phyloP scores from a whole-genome alignment of 2,329 filamentous ascomycete species.

The Alternaria arbusti region DNA sequence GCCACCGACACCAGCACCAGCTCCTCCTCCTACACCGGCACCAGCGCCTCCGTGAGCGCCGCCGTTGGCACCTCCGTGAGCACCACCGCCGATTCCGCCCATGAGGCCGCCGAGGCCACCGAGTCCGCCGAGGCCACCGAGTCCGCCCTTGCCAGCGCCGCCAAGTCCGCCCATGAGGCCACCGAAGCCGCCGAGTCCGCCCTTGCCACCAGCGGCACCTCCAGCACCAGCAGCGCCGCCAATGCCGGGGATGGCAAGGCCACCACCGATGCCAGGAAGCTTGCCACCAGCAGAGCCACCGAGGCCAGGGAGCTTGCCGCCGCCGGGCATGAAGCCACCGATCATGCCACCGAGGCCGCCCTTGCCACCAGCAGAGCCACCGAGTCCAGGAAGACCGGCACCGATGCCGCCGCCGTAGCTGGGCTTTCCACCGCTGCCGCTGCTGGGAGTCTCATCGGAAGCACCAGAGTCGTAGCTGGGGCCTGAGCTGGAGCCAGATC shows the following conservation, averaged over 20 bases:
- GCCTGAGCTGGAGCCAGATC: not conserved
- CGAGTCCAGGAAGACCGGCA: not conserved
- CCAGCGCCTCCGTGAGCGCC: not conserved
- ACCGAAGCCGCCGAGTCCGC: not conserved
- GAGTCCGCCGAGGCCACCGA: not conserved
- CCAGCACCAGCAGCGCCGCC: not conserved
- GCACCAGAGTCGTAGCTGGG: slow-evolving; percentile 4
- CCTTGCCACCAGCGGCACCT: not conserved
- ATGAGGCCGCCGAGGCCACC: not conserved
- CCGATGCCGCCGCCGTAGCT: not conserved
- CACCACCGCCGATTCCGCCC: not conserved
- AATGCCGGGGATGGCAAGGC: not conserved
- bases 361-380: not conserved
- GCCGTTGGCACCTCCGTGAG: not conserved
- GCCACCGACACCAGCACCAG: not conserved
- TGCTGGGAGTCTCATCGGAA: not conserved
- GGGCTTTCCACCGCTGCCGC: not conserved
- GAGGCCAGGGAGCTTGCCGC: not conserved
- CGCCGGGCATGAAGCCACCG: not conserved
- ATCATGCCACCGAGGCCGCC: not conserved
- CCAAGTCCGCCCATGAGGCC: not conserved
- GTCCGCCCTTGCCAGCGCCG: not conserved
- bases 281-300: not conserved
- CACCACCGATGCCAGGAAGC: not conserved
- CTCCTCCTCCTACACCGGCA: not conserved